These are phyloP conservation scores for Phytophthora palmivora DNA, from an alignment of 352 stramenopile species.

Conservation along the genomic window DNA sequence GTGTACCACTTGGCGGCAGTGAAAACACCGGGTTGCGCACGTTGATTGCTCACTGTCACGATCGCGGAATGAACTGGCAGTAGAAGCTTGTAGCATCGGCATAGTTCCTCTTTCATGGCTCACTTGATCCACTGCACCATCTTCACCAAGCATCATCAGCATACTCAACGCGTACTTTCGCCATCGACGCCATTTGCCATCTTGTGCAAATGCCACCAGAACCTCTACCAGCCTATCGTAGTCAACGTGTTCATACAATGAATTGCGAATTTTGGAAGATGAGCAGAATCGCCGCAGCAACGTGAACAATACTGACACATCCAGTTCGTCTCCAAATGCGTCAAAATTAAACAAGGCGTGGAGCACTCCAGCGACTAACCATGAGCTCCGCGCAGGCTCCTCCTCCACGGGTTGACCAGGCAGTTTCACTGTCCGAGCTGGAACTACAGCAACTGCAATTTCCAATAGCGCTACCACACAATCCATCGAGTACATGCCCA, in stretches of 20 bases:
- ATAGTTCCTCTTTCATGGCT: conserved; percentile 24
- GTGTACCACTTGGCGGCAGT: conserved; percentile 64
- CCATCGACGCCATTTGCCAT: conserved; percentile 50
- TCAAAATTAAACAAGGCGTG: conserved; percentile 50
- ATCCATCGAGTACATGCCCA: conserved; percentile 57
- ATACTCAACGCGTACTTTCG: conserved; percentile 43
- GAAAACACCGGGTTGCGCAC: conserved; percentile 56
- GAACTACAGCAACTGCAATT: conserved; percentile 29
- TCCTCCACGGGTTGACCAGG: conserved; percentile 17
- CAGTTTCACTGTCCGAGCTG: conserved; percentile 1
- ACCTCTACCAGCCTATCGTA: conserved; percentile 53
- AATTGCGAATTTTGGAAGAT: conserved; percentile 37
- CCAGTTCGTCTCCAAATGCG: conserved; percentile 48
- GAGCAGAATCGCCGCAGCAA: conserved; percentile 57
- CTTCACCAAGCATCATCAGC: conserved; percentile 60
- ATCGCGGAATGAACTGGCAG: conserved; percentile 15
- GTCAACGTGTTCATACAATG: conserved; percentile 52
- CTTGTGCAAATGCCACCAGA: conserved; percentile 40
- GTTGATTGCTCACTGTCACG: conserved; percentile 29
- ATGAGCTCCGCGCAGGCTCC: conserved; percentile 42
- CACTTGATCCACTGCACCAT: conserved; percentile 42
- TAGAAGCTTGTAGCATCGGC: conserved; percentile 27
- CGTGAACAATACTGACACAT: conserved; percentile 51
- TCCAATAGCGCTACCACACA: conserved; percentile 65
- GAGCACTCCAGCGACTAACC: conserved; percentile 58